Percentiles rank a stretch among this genome's conserved stretches.
Conservation (phyloP, 2,329 filamentous ascomycete genomes). For the Pestalotiopsis sp. region DNA sequence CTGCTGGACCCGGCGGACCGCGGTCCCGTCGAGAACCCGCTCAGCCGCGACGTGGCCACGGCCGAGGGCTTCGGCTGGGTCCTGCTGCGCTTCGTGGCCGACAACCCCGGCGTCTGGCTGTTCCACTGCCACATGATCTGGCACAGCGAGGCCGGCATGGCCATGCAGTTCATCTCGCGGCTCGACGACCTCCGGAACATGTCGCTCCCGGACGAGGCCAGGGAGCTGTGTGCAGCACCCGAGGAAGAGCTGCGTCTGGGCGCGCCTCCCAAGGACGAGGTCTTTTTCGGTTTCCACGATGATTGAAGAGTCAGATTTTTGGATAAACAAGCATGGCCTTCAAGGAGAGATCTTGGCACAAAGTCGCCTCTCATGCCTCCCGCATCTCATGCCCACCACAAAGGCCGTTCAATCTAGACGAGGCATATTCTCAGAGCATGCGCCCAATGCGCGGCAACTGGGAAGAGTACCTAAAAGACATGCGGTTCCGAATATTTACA, state of each 20-base stretch:
- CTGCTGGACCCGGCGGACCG: conserved; percentile 36
- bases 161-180: conserved; percentile 44
- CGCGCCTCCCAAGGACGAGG: conserved; percentile 48
- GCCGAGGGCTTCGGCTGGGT: conserved; percentile 53
- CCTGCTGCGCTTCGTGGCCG: conserved; percentile 47
- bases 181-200: conserved; percentile 44
- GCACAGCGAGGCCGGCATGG: conserved; percentile 41
- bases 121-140: conserved; percentile 42
- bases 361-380: too few relatives aligned
- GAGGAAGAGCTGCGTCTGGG: conserved; percentile 49
- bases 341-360: neutral
- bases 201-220: conserved; percentile 45
- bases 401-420: too few relatives aligned
- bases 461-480: too few relatives aligned
- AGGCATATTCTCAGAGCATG: too few relatives aligned
- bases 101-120: conserved; percentile 49
- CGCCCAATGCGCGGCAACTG: too few relatives aligned
- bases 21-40: conserved; percentile 37
- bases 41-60: conserved; percentile 47
- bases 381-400: too few relatives aligned
- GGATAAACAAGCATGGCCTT: neutral
- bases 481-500: too few relatives aligned
- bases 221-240: conserved; percentile 43
- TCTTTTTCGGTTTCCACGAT: conserved; percentile 40
- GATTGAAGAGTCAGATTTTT: conserved; percentile 12